Evolutionary conservation across 2,329 filamentous ascomycete genomes (phyloP).

Genomic region (Drechmeria coniospora): DNA sequence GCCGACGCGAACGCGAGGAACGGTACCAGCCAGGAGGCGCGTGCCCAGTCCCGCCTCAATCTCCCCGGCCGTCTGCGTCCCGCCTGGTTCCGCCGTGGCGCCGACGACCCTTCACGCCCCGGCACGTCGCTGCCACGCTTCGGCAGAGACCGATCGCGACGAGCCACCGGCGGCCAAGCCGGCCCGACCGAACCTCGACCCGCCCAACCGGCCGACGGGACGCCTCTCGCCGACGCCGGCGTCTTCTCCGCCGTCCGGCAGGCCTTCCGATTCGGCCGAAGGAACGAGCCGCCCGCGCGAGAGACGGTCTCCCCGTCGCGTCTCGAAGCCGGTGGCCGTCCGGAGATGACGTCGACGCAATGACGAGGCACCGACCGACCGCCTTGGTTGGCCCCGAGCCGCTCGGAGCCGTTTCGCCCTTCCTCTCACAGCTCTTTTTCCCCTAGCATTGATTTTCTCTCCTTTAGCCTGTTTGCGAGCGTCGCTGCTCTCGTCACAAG

Average conservation of each 20-base stretch:
- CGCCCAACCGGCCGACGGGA: not conserved
- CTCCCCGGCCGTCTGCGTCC: conserved; percentile 27
- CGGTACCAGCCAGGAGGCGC: conserved; percentile 15
- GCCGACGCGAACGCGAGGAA: conserved; percentile 5
- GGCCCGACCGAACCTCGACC: conserved; percentile 5
- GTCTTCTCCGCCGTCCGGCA: conserved; percentile 17
- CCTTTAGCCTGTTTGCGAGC: conserved; percentile 8
- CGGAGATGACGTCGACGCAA: conserved; percentile 6
- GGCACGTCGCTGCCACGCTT: not conserved
- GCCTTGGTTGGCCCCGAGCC: no score
- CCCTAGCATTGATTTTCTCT: conserved; percentile 16
- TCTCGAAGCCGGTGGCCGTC: conserved; percentile 27
- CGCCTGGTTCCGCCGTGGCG: conserved; percentile 19
- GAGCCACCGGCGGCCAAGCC: not conserved
- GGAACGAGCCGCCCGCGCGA: conserved; percentile 8
- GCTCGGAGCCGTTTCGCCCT: not conserved
- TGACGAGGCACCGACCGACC: not conserved
- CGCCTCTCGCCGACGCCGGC: conserved; percentile 8
- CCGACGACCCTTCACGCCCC: conserved; percentile 1
- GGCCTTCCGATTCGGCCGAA: conserved; percentile 16
- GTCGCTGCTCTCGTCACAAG: conserved; percentile 11
- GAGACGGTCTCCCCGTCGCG: conserved; percentile 26
- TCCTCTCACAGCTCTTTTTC: conserved; percentile 6
- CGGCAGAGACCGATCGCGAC: conserved; percentile 1
- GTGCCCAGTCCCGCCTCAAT: conserved; percentile 29